Evolutionary conservation across 176 grass and related monocot genomes (phyloP), one percentile per base, ranked within the genome.

Genomic region (Phoenix roebelenii): DNA sequence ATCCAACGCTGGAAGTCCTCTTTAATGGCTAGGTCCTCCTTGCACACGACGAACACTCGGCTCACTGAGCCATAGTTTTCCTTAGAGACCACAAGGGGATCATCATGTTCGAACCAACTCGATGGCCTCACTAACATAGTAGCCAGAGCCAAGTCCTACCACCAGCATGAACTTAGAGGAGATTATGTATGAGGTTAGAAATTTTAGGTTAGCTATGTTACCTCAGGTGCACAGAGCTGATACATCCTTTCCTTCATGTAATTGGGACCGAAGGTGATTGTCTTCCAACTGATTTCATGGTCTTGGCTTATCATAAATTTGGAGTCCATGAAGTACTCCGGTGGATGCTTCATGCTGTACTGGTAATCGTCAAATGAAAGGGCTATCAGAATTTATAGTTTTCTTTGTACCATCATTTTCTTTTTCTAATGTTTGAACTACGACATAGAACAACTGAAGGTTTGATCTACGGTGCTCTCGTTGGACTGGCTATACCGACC

Each of bases 171-270:
- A 12, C 1, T 44, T 44, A 44, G 35, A 14, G 35, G 9, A 12
- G 0, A 12, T 44, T 12, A 44, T 1, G 16, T 5, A 17, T 14
- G 5, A 58, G 56, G 10, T 26, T 0, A 22, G 4, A 5, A 15
- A 25, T 19, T 9, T 16, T 19, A 17, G 23, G 56, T 4, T 58
- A 15, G 23, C 5, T 35, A 4, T 9, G n/a, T 50, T 63, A 50
- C 60, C 60, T 50, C 60, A 3, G 60, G 60, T 14, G 35, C 3
- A 19, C 39, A 15, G 60, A 49, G 60, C 39, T 63, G 60, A 63
- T 63, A 63, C 35, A 63, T 1, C 19, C 12, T 63, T 17, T 19
- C 49, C n/a, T 30, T 7, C 32, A 50, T 49, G 60, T 49, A 50
- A 17, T 63, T 20, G 32, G 3, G 14, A 9, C 60, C 39, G 10